Percentiles rank a stretch among this genome's conserved stretches.
phyloP scores from a whole-genome alignment of 257 asterid genomes.

The Coffea canephora region DNA sequence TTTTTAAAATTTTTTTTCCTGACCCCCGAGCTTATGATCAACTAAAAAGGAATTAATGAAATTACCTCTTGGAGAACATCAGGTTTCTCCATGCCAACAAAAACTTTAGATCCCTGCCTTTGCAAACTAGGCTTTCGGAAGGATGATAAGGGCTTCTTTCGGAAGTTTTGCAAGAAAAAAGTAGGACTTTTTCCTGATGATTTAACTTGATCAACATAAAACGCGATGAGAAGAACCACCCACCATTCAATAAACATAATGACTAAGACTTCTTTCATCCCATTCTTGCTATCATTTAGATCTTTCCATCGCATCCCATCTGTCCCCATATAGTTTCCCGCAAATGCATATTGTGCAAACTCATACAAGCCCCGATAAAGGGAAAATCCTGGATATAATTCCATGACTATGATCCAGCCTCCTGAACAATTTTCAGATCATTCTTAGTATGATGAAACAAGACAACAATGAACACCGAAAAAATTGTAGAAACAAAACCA shows the following conservation, averaged over 20 bases:
- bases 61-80: conserved; percentile 87
- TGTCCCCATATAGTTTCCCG: conserved; percentile 75
- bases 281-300: conserved; percentile 59
- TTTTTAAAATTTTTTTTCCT: no score
- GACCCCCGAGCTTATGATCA: neutral
- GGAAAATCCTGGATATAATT: conserved; percentile 87
- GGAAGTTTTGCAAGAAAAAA: conserved; percentile 45
- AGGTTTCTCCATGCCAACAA: conserved; percentile 67
- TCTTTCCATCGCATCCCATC: conserved; percentile 91
- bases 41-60: neutral
- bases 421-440: conserved; percentile 47
- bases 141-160: conserved; percentile 49
- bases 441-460: neutral
- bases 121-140: conserved; percentile 59
- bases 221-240: conserved; percentile 68
- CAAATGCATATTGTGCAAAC: conserved; percentile 69
- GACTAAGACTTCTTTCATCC: conserved; percentile 68
- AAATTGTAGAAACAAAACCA: neutral
- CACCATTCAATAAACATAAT: conserved; percentile 81
- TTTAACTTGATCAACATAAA: conserved; percentile 59
- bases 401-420: conserved; percentile 78
- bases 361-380: conserved; percentile 87
- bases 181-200: conserved; percentile 77
- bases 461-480: conserved; percentile 8
- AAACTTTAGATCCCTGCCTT: conserved; percentile 73